These are phyloP conservation scores for Recurvomyces mirabilis DNA, from an alignment of 495 filamentous ascomycete species.

Conservation along the genomic window DNA sequence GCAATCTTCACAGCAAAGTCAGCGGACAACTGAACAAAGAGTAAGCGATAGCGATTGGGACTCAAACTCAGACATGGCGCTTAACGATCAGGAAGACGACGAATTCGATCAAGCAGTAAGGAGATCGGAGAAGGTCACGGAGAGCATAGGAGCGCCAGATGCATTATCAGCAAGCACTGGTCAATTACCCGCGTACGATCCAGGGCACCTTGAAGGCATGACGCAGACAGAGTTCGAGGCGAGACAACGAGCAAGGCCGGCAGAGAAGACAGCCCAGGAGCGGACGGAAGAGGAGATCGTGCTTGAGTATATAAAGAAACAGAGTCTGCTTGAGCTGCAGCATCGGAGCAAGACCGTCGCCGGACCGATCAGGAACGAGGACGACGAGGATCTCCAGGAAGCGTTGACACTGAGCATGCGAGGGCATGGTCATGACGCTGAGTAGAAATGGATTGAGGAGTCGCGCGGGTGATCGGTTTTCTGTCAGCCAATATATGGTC, in stretches of 20 bases:
- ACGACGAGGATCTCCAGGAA: not conserved
- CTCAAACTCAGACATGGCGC: no score
- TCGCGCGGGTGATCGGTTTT: no score
- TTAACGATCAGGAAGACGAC: not conserved
- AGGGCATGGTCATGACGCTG: no score
- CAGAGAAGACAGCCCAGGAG: conserved; percentile 29
- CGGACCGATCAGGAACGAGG: not conserved
- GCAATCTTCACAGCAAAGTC: no score
- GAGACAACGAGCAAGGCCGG: not conserved
- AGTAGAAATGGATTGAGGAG: no score
- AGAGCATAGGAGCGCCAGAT: not conserved
- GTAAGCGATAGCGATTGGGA: no score
- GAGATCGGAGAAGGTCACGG: not conserved
- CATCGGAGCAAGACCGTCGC: not conserved
- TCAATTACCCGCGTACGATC: not conserved
- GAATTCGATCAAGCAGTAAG: not conserved
- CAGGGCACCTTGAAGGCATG: conserved; percentile 5
- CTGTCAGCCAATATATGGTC: no score
- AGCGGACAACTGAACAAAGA: no score
- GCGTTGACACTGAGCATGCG: conserved; percentile 15
- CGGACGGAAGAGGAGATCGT: conserved; percentile 59
- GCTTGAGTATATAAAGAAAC: conserved; percentile 60
- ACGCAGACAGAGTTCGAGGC: conserved; percentile 32
- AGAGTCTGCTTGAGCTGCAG: conserved; percentile 51
- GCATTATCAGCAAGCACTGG: not conserved